These are phyloP conservation scores for Ceratocystiopsis sp. DNA, from an alignment of 2,329 filamentous ascomycete genomes.

Conservation along the genomic window DNA sequence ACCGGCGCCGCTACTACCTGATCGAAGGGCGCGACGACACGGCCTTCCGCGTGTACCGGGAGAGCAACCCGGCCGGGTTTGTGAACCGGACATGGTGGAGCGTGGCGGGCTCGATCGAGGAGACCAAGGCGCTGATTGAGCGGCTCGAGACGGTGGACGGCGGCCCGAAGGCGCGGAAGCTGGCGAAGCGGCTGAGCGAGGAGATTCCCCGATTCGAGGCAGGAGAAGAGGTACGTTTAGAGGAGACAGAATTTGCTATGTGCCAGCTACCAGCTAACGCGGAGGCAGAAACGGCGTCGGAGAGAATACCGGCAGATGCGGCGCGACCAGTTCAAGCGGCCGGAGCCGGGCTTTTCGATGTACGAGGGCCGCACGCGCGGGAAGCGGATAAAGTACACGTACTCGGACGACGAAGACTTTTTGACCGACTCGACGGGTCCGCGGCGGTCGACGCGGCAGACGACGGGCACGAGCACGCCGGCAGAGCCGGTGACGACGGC, in stretches of 20 bases:
- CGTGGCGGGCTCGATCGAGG: conserved; percentile 78
- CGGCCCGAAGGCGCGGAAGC: conserved; percentile 60
- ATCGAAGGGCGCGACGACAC: conserved; percentile 92
- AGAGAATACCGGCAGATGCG: conserved; percentile 79
- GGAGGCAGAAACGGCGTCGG: conserved; percentile 69
- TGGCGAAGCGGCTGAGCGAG: conserved; percentile 59
- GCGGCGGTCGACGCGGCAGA: conserved; percentile 50
- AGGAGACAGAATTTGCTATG: too few relatives aligned
- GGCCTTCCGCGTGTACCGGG: conserved; percentile 80
- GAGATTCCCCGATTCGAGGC: conserved; percentile 84
- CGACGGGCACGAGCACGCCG: conserved; percentile 57
- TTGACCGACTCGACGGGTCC: conserved; percentile 42
- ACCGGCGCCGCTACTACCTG: conserved; percentile 85
- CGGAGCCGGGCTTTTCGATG: conserved; percentile 76
- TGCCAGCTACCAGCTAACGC: neutral
- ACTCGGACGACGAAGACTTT: conserved; percentile 70
- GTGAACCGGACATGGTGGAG: conserved; percentile 71
- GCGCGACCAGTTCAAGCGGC: conserved; percentile 73
- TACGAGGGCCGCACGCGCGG: conserved; percentile 94
- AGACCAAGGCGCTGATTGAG: conserved; percentile 56
- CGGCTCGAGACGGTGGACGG: conserved; percentile 64
- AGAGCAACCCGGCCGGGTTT: conserved; percentile 67
- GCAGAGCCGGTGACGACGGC: conserved; percentile 58
- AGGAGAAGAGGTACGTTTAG: conserved; percentile 57
- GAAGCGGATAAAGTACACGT: conserved; percentile 93